Conservation (phyloP, 2,329 filamentous ascomycete species). For the Bipolaris gigantea region DNA sequence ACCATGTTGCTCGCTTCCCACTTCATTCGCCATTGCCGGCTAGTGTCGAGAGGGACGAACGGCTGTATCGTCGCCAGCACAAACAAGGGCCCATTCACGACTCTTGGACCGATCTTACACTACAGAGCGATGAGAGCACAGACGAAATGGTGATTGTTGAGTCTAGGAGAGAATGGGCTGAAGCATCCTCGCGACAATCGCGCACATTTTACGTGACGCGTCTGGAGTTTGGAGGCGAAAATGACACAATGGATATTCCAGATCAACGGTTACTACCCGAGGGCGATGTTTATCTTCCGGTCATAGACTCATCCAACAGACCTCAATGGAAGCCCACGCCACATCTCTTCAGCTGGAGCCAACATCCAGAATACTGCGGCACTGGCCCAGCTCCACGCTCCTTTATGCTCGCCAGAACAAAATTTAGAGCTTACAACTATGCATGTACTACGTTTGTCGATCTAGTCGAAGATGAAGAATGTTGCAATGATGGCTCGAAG, state of each 20-base stretch:
- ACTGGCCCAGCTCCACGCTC: conserved; percentile 46
- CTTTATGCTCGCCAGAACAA: conserved; percentile 58
- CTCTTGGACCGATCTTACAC: conserved; percentile 68
- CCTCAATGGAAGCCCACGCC: conserved; percentile 45
- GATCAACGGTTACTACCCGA: conserved; percentile 24
- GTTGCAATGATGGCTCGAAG: conserved; percentile 35
- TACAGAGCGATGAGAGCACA: conserved; percentile 63
- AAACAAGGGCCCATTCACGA: conserved; percentile 73
- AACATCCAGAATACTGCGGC: conserved; percentile 54
- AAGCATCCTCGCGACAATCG: conserved; percentile 58
- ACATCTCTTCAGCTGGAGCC: conserved; percentile 47
- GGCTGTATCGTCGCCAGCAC: conserved; percentile 68
- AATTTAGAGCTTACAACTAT: conserved; percentile 59
- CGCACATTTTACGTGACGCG: conserved; percentile 67
- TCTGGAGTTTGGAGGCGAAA: conserved; percentile 47
- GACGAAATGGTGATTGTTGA: conserved; percentile 66
- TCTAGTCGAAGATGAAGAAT: conserved; percentile 56
- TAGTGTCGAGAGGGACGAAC: conserved; percentile 49
- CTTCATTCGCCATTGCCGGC: conserved; percentile 51
- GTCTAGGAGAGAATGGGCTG: conserved; percentile 67
- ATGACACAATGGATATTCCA: conserved; percentile 1
- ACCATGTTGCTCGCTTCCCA: conserved; percentile 66
- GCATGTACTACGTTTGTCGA: conserved; percentile 61
- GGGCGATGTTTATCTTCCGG: conserved; percentile 31
- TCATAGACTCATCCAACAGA: conserved; percentile 39